Conservation (phyloP, 169 alveolate genomes). For the Plasmodium vinckei region DNA sequence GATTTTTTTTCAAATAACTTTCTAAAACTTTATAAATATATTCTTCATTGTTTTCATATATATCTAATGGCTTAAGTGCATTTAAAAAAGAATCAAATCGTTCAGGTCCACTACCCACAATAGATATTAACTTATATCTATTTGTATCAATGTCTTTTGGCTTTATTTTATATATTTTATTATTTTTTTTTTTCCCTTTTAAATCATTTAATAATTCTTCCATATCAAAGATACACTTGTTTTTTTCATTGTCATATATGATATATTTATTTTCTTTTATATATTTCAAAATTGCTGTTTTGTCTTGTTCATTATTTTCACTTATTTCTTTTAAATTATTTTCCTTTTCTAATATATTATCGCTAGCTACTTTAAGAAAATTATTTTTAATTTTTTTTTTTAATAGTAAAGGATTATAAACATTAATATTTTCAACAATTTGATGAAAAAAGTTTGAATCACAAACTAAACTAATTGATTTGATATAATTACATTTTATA, state of each 20-base stretch:
- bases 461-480: slow-evolving; percentile 40
- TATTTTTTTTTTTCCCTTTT: neutral
- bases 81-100: slow-evolving; percentile 39
- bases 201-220: slow-evolving; percentile 24
- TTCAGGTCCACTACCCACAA: slow-evolving; percentile 30
- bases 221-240: slow-evolving; percentile 35
- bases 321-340: no score
- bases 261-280: slow-evolving; percentile 24
- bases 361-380: neutral
- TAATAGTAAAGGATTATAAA: slow-evolving; percentile 1
- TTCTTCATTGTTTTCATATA: slow-evolving; percentile 2
- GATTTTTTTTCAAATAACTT: neutral
- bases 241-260: slow-evolving; percentile 51
- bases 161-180: neutral
- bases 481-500: slow-evolving; percentile 34
- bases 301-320: neutral
- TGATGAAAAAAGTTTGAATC: slow-evolving; percentile 15
- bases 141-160: slow-evolving; percentile 20
- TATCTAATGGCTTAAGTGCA: slow-evolving; percentile 18
- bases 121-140: slow-evolving; percentile 30
- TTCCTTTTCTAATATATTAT: no score
- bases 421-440: slow-evolving; percentile 6
- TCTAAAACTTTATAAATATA: slow-evolving; percentile 26
- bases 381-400: slow-evolving; percentile 8
- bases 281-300: neutral